These are phyloP conservation scores for Lagenaria siceraria DNA, from an alignment of 306 rosid species.

Conservation along the genomic window DNA sequence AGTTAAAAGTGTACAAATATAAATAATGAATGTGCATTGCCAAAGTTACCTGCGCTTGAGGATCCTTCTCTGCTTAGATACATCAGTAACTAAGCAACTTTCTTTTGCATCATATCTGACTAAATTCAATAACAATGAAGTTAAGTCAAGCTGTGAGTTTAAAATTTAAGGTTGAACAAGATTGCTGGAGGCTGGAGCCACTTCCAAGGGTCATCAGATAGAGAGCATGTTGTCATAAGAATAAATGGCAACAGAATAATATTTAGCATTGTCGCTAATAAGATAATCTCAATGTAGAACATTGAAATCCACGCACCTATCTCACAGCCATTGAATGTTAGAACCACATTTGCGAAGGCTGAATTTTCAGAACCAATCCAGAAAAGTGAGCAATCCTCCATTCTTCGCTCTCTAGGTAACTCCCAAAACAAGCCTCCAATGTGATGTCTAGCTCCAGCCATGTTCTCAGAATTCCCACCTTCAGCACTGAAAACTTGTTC, in stretches of 20 bases:
- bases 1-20: neutral
- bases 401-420: constrained; percentile 40
- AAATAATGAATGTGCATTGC: neutral
- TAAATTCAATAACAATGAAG: constrained; percentile 38
- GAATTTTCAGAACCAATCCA: constrained; percentile 83
- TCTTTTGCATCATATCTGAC: constrained; percentile 73
- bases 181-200: neutral
- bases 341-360: constrained; percentile 71
- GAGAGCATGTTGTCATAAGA: neutral
- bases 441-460: constrained; percentile 20
- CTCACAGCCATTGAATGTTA: constrained; percentile 72
- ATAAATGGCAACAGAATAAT: neutral
- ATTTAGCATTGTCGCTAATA: neutral
- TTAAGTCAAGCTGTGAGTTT: neutral
- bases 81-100: constrained; percentile 44
- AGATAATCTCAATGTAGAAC: neutral
- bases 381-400: constrained; percentile 62
- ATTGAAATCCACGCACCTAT: constrained; percentile 42
- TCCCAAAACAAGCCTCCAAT: constrained; percentile 79
- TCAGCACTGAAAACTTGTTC: constrained; percentile 16
- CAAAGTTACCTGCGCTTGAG: constrained; percentile 68
- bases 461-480: constrained; percentile 16
- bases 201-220: neutral
- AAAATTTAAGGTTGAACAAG: neutral
- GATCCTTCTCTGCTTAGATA: constrained; percentile 69